Conservation (phyloP, 1,284 basidiomycete species). For the Leccinum pachyderme region DNA sequence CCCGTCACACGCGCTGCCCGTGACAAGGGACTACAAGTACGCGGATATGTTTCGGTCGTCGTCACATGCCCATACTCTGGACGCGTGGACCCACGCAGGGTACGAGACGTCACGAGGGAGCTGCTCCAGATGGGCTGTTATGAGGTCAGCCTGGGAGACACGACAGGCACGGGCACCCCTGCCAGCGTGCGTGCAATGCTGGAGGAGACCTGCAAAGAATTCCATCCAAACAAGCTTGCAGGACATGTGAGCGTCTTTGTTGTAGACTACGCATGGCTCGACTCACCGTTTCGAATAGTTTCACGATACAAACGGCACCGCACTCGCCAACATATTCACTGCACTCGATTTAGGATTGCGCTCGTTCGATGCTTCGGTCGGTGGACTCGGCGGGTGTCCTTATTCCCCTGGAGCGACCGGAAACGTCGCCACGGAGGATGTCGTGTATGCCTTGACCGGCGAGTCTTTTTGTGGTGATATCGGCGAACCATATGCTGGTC, state of each 20-base stretch:
- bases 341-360: constrained; percentile 66
- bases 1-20: constrained; percentile 64
- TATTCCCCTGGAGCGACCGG: constrained; percentile 94
- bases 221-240: constrained; percentile 67
- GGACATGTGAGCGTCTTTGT: constrained; percentile 55
- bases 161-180: constrained; percentile 85
- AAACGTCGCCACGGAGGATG: constrained; percentile 91
- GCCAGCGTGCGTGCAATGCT: constrained; percentile 65
- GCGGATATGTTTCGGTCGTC: constrained; percentile 87
- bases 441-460: constrained; percentile 79
- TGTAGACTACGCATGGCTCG: neutral
- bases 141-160: constrained; percentile 91
- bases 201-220: constrained; percentile 61
- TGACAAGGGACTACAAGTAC: constrained; percentile 65
- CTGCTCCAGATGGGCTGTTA: constrained; percentile 91
- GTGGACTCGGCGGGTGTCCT: constrained; percentile 91
- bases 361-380: constrained; percentile 74
- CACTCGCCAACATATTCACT: constrained; percentile 67
- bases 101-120: constrained; percentile 69
- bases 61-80: constrained; percentile 89
- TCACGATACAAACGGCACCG: constrained; percentile 91
- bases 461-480: constrained; percentile 22
- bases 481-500: constrained; percentile 24
- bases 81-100: constrained; percentile 62
- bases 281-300: constrained; percentile 49